Base-by-base conservation (phyloP, 2,329 filamentous ascomycete species). In the Malbranchea cinnamomea region DNA sequence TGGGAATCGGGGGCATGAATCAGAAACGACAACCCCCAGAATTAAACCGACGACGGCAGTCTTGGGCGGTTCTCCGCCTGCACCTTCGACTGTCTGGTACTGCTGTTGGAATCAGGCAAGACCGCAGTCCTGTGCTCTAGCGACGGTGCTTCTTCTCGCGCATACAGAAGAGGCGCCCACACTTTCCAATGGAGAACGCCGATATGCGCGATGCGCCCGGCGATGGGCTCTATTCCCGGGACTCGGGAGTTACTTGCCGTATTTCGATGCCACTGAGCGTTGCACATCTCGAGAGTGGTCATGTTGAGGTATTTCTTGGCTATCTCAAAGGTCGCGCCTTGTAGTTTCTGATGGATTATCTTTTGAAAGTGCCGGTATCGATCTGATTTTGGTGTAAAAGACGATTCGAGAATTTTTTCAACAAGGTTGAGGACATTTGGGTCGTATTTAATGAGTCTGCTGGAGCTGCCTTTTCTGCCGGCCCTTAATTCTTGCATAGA, bases 171-270 rank as follows among this genome's bases (percentile, higher is more conserved):
- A 2, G 71, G 70, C 2, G 71, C 69, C 83, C 85, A 95, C 3
- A 93, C 78, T 28, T 81, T 70, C 84, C 85, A 94, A 54, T 94
- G 84, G 14, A 95, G 59, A 4, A 89, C 66, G 9, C 80, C 74
- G 25, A 94, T 71, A 47, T 94, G 87, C 4, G 82, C 77, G 29
- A 93, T 65, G 26, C 81, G 73, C 25, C 74, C 77, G 1, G 81
- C 73, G 50, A 93, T 71, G 35, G 49, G 47, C 28, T 59, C 53
- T 3, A 57, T 40, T 7, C 31, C 9, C 14, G 37, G 40, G 6
- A 26, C 28, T 6, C 17, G 31, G n/a, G 31, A 22, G 12, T 35
- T 28, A 4, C 45, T 37, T 1, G 40, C 27, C 7, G 40, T 36
- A 5, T 45, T 37, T 24, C 44, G 34, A 11, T 40, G 36, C 12